Conservation (phyloP, 164 flowering plant genomes). For the Tetracentron sinense region DNA sequence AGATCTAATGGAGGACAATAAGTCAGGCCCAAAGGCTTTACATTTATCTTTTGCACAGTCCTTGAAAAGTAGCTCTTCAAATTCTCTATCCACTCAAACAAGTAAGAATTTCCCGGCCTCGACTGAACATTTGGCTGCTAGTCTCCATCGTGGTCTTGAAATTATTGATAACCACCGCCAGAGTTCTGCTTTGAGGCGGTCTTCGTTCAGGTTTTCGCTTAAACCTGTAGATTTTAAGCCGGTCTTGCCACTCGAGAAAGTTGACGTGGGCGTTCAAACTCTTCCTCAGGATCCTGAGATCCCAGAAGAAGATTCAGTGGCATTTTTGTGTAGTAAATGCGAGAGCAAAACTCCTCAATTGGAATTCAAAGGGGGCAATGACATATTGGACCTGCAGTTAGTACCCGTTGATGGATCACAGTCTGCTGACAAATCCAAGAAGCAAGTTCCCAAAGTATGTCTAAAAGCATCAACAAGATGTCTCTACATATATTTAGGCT, state of each 20-base stretch:
- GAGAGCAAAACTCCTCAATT: conserved; percentile 29
- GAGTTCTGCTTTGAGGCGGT: conserved; percentile 56
- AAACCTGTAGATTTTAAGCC: conserved; percentile 54
- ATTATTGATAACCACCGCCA: conserved; percentile 55
- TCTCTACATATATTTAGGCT: not conserved
- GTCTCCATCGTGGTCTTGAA: conserved; percentile 86
- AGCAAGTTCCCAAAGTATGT: conserved; percentile 80
- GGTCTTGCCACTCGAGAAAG: conserved; percentile 43
- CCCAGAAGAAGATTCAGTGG: conserved; percentile 22
- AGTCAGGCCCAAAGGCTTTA: conserved; percentile 21
- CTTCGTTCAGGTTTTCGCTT: conserved; percentile 69
- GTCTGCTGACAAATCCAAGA: conserved; percentile 47
- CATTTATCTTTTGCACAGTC: conserved; percentile 39
- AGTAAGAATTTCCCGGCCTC: conserved; percentile 29
- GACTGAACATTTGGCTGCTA: conserved; percentile 73
- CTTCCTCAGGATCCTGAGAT: conserved; percentile 27
- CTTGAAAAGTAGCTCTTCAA: conserved; percentile 22
- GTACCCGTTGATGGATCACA: conserved; percentile 56
- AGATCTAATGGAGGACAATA: conserved; percentile 21
- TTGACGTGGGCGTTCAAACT: conserved; percentile 83
- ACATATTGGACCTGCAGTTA: conserved; percentile 46
- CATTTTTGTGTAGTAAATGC: conserved; percentile 58
- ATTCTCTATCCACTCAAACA: conserved; percentile 24
- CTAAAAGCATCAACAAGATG: not conserved
- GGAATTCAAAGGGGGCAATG: conserved; percentile 37